phyloP scores from a whole-genome alignment of 2,329 filamentous ascomycete genomes.

The Colletotrichum sp. region DNA sequence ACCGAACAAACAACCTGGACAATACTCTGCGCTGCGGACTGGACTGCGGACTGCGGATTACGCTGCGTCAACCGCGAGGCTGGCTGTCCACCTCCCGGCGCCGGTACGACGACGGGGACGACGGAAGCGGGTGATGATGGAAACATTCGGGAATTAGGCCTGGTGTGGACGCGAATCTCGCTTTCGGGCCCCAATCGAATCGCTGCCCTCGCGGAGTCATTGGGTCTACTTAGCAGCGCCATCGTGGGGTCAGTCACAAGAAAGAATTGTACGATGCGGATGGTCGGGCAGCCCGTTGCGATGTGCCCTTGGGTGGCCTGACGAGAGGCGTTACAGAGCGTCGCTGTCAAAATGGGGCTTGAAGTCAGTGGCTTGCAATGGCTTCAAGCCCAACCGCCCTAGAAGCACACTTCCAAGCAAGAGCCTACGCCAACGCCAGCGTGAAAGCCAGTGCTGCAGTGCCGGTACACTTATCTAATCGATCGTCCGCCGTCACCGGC shows the following conservation, averaged over 20 bases:
- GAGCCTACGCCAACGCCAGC: background rate
- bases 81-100: background rate
- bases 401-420: background rate
- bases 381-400: background rate
- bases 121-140: background rate
- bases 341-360: slow-evolving; percentile 16
- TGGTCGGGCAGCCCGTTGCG: background rate
- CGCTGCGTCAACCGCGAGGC: background rate
- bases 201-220: background rate
- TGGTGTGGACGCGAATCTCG: background rate
- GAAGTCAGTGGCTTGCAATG: slow-evolving; percentile 12
- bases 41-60: background rate
- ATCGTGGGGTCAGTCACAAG: background rate
- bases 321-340: background rate
- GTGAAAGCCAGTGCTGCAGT: background rate
- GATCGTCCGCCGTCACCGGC: background rate
- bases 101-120: background rate
- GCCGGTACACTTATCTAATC: slow-evolving; percentile 1
- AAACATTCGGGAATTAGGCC: slow-evolving; percentile 4
- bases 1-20: background rate
- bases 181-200: slow-evolving; percentile 3
- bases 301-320: background rate
- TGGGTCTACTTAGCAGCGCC: background rate
- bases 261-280: background rate
- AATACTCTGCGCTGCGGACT: background rate